A percentile compares a stretch with the other conserved stretches of the same genome.
Conservation (phyloP, 768 basidiomycete genomes). For the Tephrocybe sp. region DNA sequence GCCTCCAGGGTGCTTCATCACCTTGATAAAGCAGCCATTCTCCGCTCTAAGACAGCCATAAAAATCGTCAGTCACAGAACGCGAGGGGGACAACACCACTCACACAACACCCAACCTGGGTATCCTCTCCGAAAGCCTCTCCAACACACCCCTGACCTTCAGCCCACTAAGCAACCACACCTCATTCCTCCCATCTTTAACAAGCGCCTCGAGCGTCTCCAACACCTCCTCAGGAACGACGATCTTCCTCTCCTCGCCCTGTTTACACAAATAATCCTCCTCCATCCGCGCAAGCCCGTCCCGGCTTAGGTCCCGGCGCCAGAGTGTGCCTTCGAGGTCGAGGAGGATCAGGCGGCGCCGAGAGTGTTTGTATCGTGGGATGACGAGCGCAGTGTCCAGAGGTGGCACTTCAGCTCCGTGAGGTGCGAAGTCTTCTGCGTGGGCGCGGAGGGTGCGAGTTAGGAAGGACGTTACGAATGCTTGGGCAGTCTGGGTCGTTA, state of each 20-base stretch:
- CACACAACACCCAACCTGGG: constrained; percentile 76
- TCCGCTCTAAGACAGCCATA: constrained; percentile 54
- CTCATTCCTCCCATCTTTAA: constrained; percentile 65
- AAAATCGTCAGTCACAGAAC: background rate
- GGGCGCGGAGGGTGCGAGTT: constrained; percentile 66
- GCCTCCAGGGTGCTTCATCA: constrained; percentile 24
- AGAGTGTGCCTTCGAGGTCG: constrained; percentile 81
- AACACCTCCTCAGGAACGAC: constrained; percentile 36
- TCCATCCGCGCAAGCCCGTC: constrained; percentile 40
- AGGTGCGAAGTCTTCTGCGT: constrained; percentile 49
- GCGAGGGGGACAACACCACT: constrained; percentile 23
- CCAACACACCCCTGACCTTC: constrained; percentile 58
- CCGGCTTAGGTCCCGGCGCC: constrained; percentile 56
- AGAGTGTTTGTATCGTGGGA: constrained; percentile 67
- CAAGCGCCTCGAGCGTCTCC: constrained; percentile 51
- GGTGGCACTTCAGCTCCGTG: constrained; percentile 24
- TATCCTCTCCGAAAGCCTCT: constrained; percentile 55
- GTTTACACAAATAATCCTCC: constrained; percentile 21
- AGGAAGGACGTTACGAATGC: constrained; percentile 80
- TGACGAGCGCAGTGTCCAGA: constrained; percentile 42
- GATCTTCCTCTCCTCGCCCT: constrained; percentile 8
- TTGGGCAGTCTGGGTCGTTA: constrained; percentile 84
- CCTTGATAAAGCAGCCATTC: constrained; percentile 84
- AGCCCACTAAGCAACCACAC: constrained; percentile 84
- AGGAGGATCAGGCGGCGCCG: constrained; percentile 63